A percentile compares a stretch with the other conserved stretches of the same genome.
phyloP scores from a whole-genome alignment of 2,329 filamentous ascomycete species.

The Huntiella savannae region DNA sequence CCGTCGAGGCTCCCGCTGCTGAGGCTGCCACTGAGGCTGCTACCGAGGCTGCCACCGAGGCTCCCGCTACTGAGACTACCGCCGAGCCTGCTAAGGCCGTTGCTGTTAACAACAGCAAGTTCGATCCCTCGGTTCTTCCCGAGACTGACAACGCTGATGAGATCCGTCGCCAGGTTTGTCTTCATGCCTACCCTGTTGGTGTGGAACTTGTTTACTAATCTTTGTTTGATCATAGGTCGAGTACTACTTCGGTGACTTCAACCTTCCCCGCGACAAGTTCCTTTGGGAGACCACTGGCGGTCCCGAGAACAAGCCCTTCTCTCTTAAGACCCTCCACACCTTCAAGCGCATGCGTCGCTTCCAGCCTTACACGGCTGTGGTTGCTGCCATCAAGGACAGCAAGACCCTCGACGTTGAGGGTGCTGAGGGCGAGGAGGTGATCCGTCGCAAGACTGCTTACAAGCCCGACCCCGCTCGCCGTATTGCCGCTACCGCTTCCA shows the following conservation, averaged over 20 bases:
- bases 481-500: conserved; percentile 49
- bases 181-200: neutral
- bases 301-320: conserved; percentile 60
- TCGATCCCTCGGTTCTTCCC: conserved; percentile 45
- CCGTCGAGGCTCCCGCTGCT: conserved; percentile 14
- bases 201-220: neutral
- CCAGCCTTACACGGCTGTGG: conserved; percentile 67
- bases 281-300: conserved; percentile 64
- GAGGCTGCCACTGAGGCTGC: conserved; percentile 12
- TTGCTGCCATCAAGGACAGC: conserved; percentile 67
- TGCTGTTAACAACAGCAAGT: conserved; percentile 40
- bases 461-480: conserved; percentile 34
- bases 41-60: conserved; percentile 12
- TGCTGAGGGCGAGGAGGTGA: conserved; percentile 47
- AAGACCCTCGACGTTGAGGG: conserved; percentile 54
- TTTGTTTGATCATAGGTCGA: conserved; percentile 43
- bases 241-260: conserved; percentile 89
- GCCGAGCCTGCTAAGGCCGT: conserved; percentile 22
- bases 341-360: conserved; percentile 97
- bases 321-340: conserved; percentile 55
- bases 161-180: conserved; percentile 60
- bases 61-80: conserved; percentile 10
- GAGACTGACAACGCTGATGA: conserved; percentile 59
- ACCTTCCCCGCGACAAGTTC: conserved; percentile 76
- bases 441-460: conserved; percentile 60